Base-by-base conservation (phyloP, 2,329 filamentous ascomycete genomes). In the Ophiostoma piceae region DNA sequence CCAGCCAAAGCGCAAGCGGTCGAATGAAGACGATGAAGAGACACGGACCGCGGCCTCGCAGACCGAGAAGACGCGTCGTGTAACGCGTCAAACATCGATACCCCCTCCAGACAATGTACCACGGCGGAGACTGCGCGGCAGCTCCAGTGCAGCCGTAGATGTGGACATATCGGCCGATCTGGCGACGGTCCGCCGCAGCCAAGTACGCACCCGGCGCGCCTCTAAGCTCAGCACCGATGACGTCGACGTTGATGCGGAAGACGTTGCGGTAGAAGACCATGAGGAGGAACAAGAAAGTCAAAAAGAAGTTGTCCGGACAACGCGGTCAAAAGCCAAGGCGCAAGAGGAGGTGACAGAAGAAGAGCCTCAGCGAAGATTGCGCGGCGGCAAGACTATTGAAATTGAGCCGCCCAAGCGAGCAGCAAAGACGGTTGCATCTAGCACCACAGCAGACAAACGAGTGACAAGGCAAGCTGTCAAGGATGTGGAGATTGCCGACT, bases 71-170 rank as follows among this genome's bases (percentile, higher is more conserved):
- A 74, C 77, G 71, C 77, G 77, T 70, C 76, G 78, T 73, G 75
- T 75, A 68, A 79, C 78, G 74, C 78, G 78, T 69, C 77, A 77
- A 67, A 74, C 77, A 11, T 78, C 79, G 68, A 76, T 76, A 64
- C 73, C 77, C 70, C 77, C 77, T 70, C 77, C 78, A 67, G 19
- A 57, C 22, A 62, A 29, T 26, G 26, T 78, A 71, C 78, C 79
- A 67, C 78, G 35, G 29, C 35, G 32, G 35, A 64, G 32, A 37
- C 62, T 35, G 3, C 62, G 62, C 14, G 35, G 51, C 12, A 57
- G 51, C n/a, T 57, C 51, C 16, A 29, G 51, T 29, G 51, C 51
- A 14, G 51, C 51, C 22, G 51, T 57, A 3, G 51, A 57, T 14
- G 51, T 57, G 8, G 51, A 57, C 12, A 57, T 57, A 0, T 57